Conservation (phyloP, 2,329 filamentous ascomycete species). For the Aspergillus sp. region DNA sequence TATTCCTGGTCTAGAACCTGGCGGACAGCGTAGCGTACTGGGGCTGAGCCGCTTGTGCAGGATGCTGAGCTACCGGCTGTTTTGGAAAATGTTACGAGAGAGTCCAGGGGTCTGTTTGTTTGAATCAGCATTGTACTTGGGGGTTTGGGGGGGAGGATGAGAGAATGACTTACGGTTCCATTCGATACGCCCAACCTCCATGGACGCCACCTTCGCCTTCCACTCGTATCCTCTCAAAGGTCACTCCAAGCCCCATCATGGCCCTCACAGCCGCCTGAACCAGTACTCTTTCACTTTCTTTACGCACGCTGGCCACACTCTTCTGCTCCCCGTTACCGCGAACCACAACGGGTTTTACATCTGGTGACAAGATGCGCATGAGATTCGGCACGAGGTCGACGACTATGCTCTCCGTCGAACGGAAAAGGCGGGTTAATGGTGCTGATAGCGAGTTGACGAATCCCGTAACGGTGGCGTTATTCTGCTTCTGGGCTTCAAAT, state of each 20-base stretch:
- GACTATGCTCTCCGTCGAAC: conserved; percentile 67
- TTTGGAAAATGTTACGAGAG: conserved; percentile 57
- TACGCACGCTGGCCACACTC: conserved; percentile 74
- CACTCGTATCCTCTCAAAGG: conserved; percentile 71
- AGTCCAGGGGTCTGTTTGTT: conserved; percentile 57
- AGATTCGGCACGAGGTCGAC: conserved; percentile 80
- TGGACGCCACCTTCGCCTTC: conserved; percentile 56
- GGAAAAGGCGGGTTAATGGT: conserved; percentile 66
- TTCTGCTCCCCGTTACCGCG: conserved; percentile 57
- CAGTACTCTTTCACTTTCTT: conserved; percentile 73
- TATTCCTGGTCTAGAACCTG: conserved; percentile 91
- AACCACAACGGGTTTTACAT: conserved; percentile 84
- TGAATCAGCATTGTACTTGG: conserved; percentile 4
- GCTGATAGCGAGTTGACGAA: conserved; percentile 66
- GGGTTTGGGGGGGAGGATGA: background rate
- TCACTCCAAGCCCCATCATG: conserved; percentile 73
- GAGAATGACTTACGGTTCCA: conserved; percentile 71
- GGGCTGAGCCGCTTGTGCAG: conserved; percentile 51
- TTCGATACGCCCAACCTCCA: conserved; percentile 75
- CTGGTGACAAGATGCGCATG: conserved; percentile 72
- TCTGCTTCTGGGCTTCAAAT: conserved; percentile 70
- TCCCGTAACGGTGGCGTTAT: conserved; percentile 62
- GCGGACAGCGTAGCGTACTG: conserved; percentile 82
- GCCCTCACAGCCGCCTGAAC: conserved; percentile 71
- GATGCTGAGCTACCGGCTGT: conserved; percentile 35